These are phyloP conservation scores for Suillus brevipes DNA, from an alignment of 768 basidiomycete species.

Conservation along the genomic window DNA sequence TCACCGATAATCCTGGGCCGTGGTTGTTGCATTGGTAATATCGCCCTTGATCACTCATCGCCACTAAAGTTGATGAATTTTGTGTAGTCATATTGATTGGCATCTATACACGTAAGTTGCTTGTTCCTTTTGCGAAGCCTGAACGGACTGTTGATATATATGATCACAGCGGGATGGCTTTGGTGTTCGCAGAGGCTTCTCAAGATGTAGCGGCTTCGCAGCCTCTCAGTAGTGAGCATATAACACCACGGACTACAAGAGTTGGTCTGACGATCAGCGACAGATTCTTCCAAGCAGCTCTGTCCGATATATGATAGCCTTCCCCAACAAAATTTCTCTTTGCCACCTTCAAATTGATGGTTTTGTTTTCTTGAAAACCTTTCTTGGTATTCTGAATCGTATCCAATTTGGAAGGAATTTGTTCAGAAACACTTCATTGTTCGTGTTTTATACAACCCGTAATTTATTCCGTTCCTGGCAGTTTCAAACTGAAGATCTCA, in stretches of 20 bases:
- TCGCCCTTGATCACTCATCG: neutral
- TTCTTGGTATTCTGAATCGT: neutral
- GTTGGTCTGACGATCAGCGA: neutral
- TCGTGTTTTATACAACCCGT: slow-evolving; percentile 11
- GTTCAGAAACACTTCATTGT: neutral
- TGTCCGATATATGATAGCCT: slow-evolving; percentile 1
- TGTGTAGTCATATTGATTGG: slow-evolving; percentile 1
- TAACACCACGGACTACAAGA: neutral
- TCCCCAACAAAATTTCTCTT: slow-evolving; percentile 1
- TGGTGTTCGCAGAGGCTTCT: neutral
- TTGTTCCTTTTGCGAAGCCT: neutral
- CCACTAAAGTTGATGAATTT: neutral
- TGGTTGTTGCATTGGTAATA: neutral
- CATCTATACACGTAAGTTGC: neutral
- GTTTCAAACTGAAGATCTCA: neutral
- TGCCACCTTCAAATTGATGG: neutral
- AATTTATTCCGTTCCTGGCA: neutral
- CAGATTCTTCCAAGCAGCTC: slow-evolving; percentile 1
- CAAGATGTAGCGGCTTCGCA: neutral
- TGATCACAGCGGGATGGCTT: neutral
- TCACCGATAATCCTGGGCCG: slow-evolving; percentile 2
- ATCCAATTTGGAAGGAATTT: neutral
- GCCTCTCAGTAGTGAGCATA: neutral
- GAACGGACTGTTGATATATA: neutral
- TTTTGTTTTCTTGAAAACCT: neutral